Evolutionary conservation across 257 asterid species (phyloP).

Genomic region (Rhazya stricta): DNA sequence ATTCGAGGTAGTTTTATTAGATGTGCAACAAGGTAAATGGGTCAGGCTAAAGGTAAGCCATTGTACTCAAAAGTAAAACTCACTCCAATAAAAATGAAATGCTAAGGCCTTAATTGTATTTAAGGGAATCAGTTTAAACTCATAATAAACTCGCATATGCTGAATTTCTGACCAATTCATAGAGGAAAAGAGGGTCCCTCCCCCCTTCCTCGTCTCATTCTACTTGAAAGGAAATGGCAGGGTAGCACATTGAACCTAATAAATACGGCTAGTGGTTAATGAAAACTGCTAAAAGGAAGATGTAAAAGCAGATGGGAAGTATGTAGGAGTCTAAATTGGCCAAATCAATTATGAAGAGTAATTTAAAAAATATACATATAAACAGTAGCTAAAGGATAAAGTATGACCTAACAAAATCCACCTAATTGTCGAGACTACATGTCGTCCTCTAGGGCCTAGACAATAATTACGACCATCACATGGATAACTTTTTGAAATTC

Average conservation of each 20-base stretch:
- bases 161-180: background rate
- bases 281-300: too few species aligned
- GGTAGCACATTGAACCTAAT: background rate
- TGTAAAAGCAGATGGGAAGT: background rate
- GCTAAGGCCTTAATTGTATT: background rate
- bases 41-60: background rate
- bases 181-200: background rate
- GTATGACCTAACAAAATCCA: slow-evolving; percentile 5
- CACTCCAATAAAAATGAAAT: background rate
- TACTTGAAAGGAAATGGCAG: background rate
- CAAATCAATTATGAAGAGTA: background rate
- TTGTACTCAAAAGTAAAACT: background rate
- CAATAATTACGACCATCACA: slow-evolving; percentile 13
- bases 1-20: background rate
- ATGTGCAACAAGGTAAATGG: background rate
- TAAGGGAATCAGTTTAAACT: too few species aligned
- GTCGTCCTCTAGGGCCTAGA: slow-evolving; percentile 12
- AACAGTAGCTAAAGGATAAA: background rate
- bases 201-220: background rate
- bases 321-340: background rate
- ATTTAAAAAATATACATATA: background rate
- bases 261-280: background rate
- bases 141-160: background rate
- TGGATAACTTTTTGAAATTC: slow-evolving; percentile 11
- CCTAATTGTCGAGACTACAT: background rate